These are phyloP conservation scores for Lathyrus tuberosus DNA, from an alignment of 306 rosid species.

Conservation along the genomic window DNA sequence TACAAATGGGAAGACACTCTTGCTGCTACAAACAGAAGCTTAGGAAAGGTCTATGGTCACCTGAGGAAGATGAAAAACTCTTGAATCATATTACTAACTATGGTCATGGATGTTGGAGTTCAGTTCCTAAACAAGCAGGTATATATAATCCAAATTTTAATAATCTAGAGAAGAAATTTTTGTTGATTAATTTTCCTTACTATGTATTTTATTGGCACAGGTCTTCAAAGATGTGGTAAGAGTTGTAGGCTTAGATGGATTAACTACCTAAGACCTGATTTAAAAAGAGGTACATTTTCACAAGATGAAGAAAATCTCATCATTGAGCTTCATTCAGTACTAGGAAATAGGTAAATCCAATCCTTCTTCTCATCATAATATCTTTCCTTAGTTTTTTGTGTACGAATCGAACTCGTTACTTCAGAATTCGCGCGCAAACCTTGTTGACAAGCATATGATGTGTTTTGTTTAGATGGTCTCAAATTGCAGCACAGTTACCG, in stretches of 20 bases:
- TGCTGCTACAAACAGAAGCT: conserved; percentile 70
- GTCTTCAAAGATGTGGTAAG: conserved; percentile 70
- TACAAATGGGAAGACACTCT: conserved; percentile 65
- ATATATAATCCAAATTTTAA: too few species aligned
- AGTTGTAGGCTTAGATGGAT: conserved; percentile 73
- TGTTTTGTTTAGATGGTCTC: conserved; percentile 73
- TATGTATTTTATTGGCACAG: conserved; percentile 37
- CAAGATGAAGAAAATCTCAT: conserved; percentile 59
- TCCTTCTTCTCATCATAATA: neutral
- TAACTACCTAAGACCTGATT: conserved; percentile 66
- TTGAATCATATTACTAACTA: conserved; percentile 51
- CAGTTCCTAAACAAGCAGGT: conserved; percentile 75
- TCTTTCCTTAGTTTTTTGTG: too few species aligned
- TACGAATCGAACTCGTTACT: too few species aligned
- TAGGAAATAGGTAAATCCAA: conserved; percentile 59
- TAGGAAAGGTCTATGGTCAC: conserved; percentile 68
- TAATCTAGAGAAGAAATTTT: neutral
- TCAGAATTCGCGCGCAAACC: too few species aligned
- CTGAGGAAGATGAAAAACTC: conserved; percentile 70
- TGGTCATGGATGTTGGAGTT: conserved; percentile 72
- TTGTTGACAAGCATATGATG: too few species aligned
- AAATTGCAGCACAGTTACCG: conserved; percentile 78
- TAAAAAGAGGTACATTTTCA: conserved; percentile 69
- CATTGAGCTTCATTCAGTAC: conserved; percentile 56
- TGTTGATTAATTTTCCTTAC: neutral